These are phyloP conservation scores for Juncus effusus DNA, from an alignment of 176 grass and related monocot genomes.

Conservation along the genomic window DNA sequence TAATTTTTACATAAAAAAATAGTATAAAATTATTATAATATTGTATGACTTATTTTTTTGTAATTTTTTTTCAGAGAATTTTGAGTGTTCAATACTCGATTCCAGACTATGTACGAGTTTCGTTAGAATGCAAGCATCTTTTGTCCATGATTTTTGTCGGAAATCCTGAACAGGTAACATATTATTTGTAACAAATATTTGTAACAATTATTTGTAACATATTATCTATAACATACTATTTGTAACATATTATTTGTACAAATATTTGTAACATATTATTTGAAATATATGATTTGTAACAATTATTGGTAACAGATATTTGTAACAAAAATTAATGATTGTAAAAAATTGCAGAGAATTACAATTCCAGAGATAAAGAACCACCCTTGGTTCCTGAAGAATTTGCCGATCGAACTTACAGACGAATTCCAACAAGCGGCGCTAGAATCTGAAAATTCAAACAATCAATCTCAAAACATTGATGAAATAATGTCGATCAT, in stretches of 20 bases:
- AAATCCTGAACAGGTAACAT: conserved; percentile 77
- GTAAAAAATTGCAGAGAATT: conserved; percentile 51
- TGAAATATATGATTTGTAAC: background rate
- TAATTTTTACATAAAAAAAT: background rate
- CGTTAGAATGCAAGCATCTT: conserved; percentile 82
- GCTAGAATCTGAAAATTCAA: conserved; percentile 35
- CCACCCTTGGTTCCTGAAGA: conserved; percentile 96
- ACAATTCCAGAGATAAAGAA: conserved; percentile 96
- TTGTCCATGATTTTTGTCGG: conserved; percentile 90
- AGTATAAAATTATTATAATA: background rate
- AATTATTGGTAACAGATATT: background rate
- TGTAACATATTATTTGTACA: background rate
- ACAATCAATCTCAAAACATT: conserved; percentile 40
- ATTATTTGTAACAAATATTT: background rate
- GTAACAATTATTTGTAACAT: background rate
- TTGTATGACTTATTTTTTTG: background rate
- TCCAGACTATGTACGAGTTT: conserved; percentile 82
- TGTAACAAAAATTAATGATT: background rate
- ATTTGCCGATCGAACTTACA: conserved; percentile 85
- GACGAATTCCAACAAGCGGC: conserved; percentile 59
- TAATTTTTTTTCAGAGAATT: conserved; percentile 59
- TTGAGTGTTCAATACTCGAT: conserved; percentile 75
- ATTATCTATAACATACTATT: background rate
- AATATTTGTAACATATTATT: background rate
- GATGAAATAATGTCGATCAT: conserved; percentile 69